Evolutionary conservation across 2,329 filamentous ascomycete species (phyloP).

Genomic region (Coniochaeta sp.): DNA sequence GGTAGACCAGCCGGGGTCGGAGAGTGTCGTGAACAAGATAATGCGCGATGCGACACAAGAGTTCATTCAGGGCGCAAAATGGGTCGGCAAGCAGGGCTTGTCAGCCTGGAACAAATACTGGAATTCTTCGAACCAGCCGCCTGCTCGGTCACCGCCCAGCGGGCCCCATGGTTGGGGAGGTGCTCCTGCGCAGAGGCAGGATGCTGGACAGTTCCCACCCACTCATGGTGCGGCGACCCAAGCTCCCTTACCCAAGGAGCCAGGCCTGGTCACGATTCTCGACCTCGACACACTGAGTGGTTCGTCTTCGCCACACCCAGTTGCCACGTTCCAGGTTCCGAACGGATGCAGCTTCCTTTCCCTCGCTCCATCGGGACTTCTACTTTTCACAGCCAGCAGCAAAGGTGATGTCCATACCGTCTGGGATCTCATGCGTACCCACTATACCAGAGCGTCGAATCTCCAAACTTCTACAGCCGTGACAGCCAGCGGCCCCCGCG

Average conservation of each 20-base stretch:
- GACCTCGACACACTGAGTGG: constrained; percentile 56
- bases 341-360: constrained; percentile 77
- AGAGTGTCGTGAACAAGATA: constrained; percentile 67
- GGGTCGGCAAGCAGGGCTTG: constrained; percentile 69
- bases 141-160: constrained; percentile 34
- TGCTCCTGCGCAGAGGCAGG: constrained; percentile 36
- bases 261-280: constrained; percentile 67
- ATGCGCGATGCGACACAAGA: constrained; percentile 76
- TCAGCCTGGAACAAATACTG: constrained; percentile 78
- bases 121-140: constrained; percentile 45
- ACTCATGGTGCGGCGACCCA: constrained; percentile 62
- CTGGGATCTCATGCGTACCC: constrained; percentile 68
- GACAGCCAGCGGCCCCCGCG: constrained; percentile 48
- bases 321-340: constrained; percentile 64
- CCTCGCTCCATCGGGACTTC: constrained; percentile 66
- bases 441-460: constrained; percentile 55
- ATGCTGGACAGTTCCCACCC: constrained; percentile 59
- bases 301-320: constrained; percentile 49
- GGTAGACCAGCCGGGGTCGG: constrained; percentile 65
- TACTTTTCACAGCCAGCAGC: constrained; percentile 70
- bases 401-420: constrained; percentile 80
- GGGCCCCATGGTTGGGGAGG: constrained; percentile 41
- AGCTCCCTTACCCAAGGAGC: constrained; percentile 49
- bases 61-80: constrained; percentile 65
- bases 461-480: constrained; percentile 41